These are phyloP conservation scores for Candida maesae DNA, from an alignment of 805 yeast species.

Conservation along the genomic window DNA sequence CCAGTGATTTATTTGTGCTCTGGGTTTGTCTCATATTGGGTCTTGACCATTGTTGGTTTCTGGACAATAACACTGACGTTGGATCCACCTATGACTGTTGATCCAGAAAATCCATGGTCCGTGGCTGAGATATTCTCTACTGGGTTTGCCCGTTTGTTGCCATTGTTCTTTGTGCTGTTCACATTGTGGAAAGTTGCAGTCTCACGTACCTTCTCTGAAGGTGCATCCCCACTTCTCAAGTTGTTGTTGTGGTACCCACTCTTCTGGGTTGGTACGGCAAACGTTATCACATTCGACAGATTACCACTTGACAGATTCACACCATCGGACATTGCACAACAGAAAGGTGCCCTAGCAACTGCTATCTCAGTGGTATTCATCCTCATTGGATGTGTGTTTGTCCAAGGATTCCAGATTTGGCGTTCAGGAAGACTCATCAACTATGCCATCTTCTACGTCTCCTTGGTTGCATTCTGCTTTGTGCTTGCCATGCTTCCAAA, in stretches of 20 bases:
- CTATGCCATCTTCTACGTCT: conserved; percentile 52
- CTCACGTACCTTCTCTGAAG: conserved; percentile 42
- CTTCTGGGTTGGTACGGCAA: conserved; percentile 80
- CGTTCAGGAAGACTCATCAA: conserved; percentile 61
- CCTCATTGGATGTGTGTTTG: conserved; percentile 51
- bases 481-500: conserved; percentile 54
- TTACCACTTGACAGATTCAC: conserved; percentile 86
- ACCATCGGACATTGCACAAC: conserved; percentile 60
- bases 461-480: conserved; percentile 41
- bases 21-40: conserved; percentile 57
- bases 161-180: conserved; percentile 65
- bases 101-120: conserved; percentile 48
- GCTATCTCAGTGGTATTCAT: conserved; percentile 46
- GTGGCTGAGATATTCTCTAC: conserved; percentile 62
- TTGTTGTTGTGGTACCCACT: conserved; percentile 63
- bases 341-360: conserved; percentile 74
- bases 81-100: conserved; percentile 71
- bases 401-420: conserved; percentile 83
- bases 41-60: conserved; percentile 59
- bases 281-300: conserved; percentile 84
- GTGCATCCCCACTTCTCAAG: conserved; percentile 38
- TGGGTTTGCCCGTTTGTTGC: conserved; percentile 72
- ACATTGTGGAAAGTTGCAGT: conserved; percentile 63
- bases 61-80: conserved; percentile 77
- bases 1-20: conserved; percentile 53